phyloP scores from a whole-genome alignment of 306 rosid genomes.

The Hippophae gyantsensis region DNA sequence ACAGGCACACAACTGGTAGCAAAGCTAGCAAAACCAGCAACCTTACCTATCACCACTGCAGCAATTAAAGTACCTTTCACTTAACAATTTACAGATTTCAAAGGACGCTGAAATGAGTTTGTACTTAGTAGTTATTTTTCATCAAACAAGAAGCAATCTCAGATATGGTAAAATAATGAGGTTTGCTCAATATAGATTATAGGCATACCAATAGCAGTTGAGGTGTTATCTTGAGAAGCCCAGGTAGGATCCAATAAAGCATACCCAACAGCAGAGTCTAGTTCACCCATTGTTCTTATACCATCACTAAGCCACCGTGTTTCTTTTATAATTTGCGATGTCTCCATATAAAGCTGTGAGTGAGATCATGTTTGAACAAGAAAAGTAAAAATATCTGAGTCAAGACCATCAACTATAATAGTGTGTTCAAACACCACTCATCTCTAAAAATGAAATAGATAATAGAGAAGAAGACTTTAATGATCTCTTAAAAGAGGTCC shows the following conservation, averaged over 20 bases:
- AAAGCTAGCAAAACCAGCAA: too few relatives aligned
- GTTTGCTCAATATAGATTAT: neutral
- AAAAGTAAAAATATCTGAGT: too few relatives aligned
- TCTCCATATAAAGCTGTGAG: conserved; percentile 71
- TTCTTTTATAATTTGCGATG: conserved; percentile 85
- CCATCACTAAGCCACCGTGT: conserved; percentile 94
- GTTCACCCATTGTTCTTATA: conserved; percentile 61
- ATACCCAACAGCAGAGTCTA: conserved; percentile 94
- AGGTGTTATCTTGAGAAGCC: conserved; percentile 99
- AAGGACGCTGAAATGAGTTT: neutral
- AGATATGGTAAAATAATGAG: neutral
- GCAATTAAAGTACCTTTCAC: too few relatives aligned
- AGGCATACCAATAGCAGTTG: conserved; percentile 81
- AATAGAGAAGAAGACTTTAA: too few relatives aligned
- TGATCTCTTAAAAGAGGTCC: too few relatives aligned
- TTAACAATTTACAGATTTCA: neutral
- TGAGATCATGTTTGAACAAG: too few relatives aligned
- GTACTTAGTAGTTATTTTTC: too few relatives aligned
- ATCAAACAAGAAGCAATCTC: neutral
- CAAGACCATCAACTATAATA: too few relatives aligned
- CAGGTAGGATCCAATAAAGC: conserved; percentile 96
- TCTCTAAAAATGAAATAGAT: too few relatives aligned
- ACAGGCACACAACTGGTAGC: too few relatives aligned
- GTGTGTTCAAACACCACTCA: too few relatives aligned
- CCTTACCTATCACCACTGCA: too few relatives aligned